Base-by-base conservation (phyloP, 176 grass and related monocot genomes). In the Oryza meridionalis region DNA sequence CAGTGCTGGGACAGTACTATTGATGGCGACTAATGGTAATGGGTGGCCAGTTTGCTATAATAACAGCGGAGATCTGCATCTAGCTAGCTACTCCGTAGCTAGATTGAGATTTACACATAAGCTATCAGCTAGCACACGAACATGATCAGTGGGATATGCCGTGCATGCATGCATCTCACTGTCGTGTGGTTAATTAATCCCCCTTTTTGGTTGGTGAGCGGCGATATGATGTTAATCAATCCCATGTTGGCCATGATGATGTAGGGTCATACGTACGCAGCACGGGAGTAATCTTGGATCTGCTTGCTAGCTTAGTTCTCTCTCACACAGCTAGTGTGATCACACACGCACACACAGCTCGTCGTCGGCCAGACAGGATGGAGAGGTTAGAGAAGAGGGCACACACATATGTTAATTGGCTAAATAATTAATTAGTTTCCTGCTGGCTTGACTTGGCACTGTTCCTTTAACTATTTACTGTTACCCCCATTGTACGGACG, bases 221-320 rank as follows among this genome's bases (percentile, higher is more conserved):
- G 6, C 17, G 35, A 81, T 74, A 51, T 63, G 53, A 58, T 58
- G 53, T 58, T 21, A 58, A 58, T 58, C 32, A 78, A 45, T 64
- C 50, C 17, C 49, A 19, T 21, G 47, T 55, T 37, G 40, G 44
- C 6, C 35, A 74, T 81, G 32, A 86, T 68, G 77, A 68, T 24
- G 66, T 25, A 37, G 51, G 53, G 75, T 17, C 75, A 47, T 45
- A 75, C 58, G 45, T 58, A 80, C 37, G 53, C 53, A 77, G 21
- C 76, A 73, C 26, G 29, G n/a, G 13, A 14, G 11, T 38, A 64
- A 26, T 86, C 55, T 73, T 76, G 42, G 59, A 38, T 59, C 58
- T 51, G 24, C 59, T 29, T 51, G 24, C 58, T 29, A 5, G 9
- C 50, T 19, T 5, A 19, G 11, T 19, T 17, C 0, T 55, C 14